Percentiles rank a stretch among this genome's conserved stretches.
Conservation (phyloP, 164 flowering plant species). For the Saururus chinensis region DNA sequence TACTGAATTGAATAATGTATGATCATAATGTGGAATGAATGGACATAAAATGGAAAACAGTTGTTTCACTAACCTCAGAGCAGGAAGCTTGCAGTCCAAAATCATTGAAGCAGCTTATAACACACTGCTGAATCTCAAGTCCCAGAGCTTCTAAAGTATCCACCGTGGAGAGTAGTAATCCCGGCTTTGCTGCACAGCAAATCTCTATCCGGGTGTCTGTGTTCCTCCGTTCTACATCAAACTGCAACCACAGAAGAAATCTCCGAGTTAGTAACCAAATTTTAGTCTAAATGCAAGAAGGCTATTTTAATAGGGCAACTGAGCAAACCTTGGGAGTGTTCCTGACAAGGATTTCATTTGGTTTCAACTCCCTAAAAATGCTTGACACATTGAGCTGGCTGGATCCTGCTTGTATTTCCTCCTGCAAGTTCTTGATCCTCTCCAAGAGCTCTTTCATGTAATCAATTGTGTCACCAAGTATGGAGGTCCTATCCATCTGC, state of each 20-base stretch:
- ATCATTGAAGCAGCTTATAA: conserved; percentile 85
- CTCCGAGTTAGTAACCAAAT: background rate
- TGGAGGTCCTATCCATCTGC: conserved; percentile 94
- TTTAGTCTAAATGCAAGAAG: background rate
- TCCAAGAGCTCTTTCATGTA: conserved; percentile 83
- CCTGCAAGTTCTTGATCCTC: conserved; percentile 53
- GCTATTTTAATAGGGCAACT: background rate
- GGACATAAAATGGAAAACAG: background rate
- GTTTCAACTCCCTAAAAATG: conserved; percentile 45
- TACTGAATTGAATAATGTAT: background rate
- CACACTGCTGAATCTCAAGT: conserved; percentile 88
- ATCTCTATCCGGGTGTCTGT: conserved; percentile 57
- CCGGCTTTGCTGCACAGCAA: conserved; percentile 66
- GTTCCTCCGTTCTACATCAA: conserved; percentile 65
- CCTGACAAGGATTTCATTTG: conserved; percentile 46
- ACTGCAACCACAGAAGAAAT: conserved; percentile 28
- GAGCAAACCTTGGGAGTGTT: conserved; percentile 67
- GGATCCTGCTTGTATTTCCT: conserved; percentile 33
- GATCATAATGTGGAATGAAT: background rate
- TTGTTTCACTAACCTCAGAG: conserved; percentile 46
- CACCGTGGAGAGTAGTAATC: conserved; percentile 61
- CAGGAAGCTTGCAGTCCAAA: conserved; percentile 85
- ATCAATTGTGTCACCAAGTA: conserved; percentile 86
- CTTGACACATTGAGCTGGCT: conserved; percentile 25
- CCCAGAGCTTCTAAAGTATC: conserved; percentile 70